These are phyloP conservation scores for Pichia sp. DNA, from an alignment of 1,139 yeast species.

Conservation along the genomic window DNA sequence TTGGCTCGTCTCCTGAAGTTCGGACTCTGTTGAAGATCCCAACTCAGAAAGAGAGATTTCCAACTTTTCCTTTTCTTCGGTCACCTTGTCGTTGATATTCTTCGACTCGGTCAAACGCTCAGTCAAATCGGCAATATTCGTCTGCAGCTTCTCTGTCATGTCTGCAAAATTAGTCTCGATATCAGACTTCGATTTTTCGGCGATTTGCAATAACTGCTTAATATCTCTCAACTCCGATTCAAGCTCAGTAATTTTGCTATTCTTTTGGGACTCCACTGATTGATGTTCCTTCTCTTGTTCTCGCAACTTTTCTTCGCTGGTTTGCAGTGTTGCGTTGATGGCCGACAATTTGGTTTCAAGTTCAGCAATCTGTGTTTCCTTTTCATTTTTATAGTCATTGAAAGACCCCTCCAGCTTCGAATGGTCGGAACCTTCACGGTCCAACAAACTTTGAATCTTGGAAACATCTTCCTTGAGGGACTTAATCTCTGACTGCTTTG, in stretches of 20 bases:
- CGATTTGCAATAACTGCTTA: too few relatives aligned
- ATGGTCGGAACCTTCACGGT: slow-evolving; percentile 1
- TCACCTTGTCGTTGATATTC: too few relatives aligned
- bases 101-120: too few relatives aligned
- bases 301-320: neutral
- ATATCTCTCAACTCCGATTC: neutral
- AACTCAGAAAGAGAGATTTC: too few relatives aligned
- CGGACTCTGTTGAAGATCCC: too few relatives aligned
- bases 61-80: too few relatives aligned
- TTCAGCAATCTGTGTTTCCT: neutral
- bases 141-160: too few relatives aligned
- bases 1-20: too few relatives aligned
- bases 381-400: neutral
- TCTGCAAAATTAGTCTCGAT: too few relatives aligned
- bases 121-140: too few relatives aligned
- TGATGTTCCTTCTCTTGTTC: neutral
- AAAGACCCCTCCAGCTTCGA: neutral
- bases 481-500: too few relatives aligned
- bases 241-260: neutral
- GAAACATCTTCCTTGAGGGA: neutral
- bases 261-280: slow-evolving; percentile 1
- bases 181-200: too few relatives aligned
- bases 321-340: neutral
- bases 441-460: neutral
- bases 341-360: neutral